Evolutionary conservation across 1,284 basidiomycete species (phyloP).

Genomic region (Rhodotorula glutinis): DNA sequence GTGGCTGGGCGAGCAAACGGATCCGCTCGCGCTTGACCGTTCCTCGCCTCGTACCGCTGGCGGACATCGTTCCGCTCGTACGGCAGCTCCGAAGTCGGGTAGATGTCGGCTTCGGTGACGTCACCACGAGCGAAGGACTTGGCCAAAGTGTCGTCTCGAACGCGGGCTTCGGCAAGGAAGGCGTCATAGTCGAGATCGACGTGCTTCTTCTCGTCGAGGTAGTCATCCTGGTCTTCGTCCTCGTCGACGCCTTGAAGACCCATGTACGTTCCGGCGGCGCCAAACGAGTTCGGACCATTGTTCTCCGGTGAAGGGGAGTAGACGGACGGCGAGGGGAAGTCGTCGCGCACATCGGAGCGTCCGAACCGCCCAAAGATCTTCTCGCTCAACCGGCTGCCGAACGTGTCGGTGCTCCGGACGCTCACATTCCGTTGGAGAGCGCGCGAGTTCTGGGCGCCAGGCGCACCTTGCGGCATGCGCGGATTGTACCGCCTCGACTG

Average conservation of each 20-base stretch:
- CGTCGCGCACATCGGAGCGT: background rate
- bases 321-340: constrained; percentile 16
- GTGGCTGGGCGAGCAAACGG: background rate
- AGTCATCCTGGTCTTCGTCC: constrained; percentile 14
- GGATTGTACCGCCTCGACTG: background rate
- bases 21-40: background rate
- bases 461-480: background rate
- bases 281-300: background rate
- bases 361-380: constrained; percentile 10
- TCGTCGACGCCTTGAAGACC: constrained; percentile 11
- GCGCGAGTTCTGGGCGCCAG: background rate
- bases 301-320: constrained; percentile 24
- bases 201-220: constrained; percentile 8
- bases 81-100: background rate
- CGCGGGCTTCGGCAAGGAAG: constrained; percentile 25
- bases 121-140: constrained; percentile 23
- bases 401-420: constrained; percentile 7
- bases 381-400: constrained; percentile 18
- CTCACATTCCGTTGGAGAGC: background rate
- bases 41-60: constrained; percentile 4
- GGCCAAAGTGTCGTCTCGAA: constrained; percentile 20
- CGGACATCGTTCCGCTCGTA: background rate
- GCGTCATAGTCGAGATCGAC: constrained; percentile 23
- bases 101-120: background rate
- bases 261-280: background rate